Conservation (phyloP, 2,329 filamentous ascomycete genomes). For the Sarocladiaceae sp. region DNA sequence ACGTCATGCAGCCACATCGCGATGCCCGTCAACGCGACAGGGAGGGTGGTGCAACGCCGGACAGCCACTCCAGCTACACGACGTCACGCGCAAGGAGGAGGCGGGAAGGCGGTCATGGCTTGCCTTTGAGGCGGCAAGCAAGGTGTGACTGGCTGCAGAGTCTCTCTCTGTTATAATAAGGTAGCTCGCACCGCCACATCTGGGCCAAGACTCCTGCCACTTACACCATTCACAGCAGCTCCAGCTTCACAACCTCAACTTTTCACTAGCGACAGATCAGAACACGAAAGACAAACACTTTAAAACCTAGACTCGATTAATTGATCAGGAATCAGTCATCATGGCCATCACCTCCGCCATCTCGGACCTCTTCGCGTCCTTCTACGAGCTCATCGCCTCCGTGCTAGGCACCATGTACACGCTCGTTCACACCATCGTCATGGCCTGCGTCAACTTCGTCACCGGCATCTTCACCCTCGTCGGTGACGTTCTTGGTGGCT, state of each 20-base stretch:
- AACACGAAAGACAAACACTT: neutral
- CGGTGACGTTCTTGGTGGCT: constrained; percentile 27
- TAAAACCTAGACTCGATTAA: neutral
- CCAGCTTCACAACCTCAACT: neutral
- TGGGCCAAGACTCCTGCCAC: too few relatives aligned
- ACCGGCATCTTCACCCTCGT: constrained; percentile 29
- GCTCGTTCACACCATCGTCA: constrained; percentile 26
- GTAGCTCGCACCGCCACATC: constrained; percentile 7
- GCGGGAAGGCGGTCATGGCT: neutral
- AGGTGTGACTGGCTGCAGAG: neutral
- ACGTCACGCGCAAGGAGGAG: constrained; percentile 1
- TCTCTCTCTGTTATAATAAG: neutral
- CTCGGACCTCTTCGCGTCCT: constrained; percentile 31
- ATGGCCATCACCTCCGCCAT: constrained; percentile 31
- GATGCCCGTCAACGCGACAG: too few relatives aligned
- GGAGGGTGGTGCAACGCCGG: neutral
- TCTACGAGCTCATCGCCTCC: constrained; percentile 34
- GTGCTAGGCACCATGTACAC: constrained; percentile 28
- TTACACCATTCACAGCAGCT: neutral
- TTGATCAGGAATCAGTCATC: constrained; percentile 10
- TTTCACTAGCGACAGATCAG: neutral
- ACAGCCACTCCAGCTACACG: neutral
- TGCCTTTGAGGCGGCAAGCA: neutral
- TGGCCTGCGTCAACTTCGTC: constrained; percentile 28
- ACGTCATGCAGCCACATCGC: constrained; percentile 8